Evolutionary conservation across 768 basidiomycete genomes (phyloP), one percentile per base, ranked within the genome.

Genomic region (Nidula microcarpa): DNA sequence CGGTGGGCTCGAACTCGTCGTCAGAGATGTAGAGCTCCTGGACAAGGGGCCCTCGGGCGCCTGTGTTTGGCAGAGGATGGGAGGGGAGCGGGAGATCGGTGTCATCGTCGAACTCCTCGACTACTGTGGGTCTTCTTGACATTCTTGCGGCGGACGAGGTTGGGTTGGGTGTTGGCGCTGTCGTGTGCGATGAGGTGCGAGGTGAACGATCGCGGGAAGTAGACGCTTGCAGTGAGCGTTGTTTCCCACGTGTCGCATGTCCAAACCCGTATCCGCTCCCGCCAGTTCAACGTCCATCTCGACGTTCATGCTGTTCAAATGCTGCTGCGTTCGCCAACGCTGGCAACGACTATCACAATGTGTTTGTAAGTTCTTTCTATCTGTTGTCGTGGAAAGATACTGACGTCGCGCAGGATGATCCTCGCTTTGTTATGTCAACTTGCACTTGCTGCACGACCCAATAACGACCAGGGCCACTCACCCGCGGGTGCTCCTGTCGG

Each of bases 71-170:
- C 0, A 95, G 72, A 0, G 85, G 74, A 11, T 74, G 77, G 33
- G 74, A 74, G 3, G 93, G 93, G 17, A 95, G 76, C 0, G 92
- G 90, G 13, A 95, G 81, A 65, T 96, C 94, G 10, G 91, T 92
- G 63, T 96, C 94, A 73, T 97, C 94, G 81, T 96, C 92, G 63
- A 95, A 96, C 63, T 91, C 91, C 63, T 86, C 84, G 55, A 84
- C 77, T 56, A 85, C 75, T 57, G 82, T 84, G 63, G 83, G 72
- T 66, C 84, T 77, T 60, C 86, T 86, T 57, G 86, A 83, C 89
- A 91, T 91, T 35, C 13, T 57, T 8, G 33, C 30, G 34, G 47
- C n/a, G n/a, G n/a, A n/a, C n/a, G n/a, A n/a, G n/a, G n/a, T n/a
- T n/a, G n/a, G n/a, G n/a, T n/a, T n/a, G n/a, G n/a, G n/a, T n/a